Evolutionary conservation across 805 yeast genomes (phyloP), one percentile per base, ranked within the genome.

Genomic region (Saccharomycopsis sp.): DNA sequence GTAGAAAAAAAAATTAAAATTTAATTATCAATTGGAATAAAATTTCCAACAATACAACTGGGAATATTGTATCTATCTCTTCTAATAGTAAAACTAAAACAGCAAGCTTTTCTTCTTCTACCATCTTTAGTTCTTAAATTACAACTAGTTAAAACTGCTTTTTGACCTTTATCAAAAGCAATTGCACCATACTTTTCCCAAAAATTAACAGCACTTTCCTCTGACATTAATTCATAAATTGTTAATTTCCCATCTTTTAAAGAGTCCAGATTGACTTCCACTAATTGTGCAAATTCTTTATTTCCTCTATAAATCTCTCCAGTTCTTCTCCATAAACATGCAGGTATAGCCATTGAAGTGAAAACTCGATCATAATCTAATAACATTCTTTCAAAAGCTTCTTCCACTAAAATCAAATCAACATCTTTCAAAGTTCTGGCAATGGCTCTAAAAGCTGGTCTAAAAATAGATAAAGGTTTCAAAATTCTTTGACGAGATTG

Each of bases 171-270:
- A 53, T 89, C 96, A 61, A 89, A 88, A 3, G 97, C 96, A 53
- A 88, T 84, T 3, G 94, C 87, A 2, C 96, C 96, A 54, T 88
- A 89, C 56, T 88, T 88, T 54, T 89, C 97, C 97, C 97, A 89
- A 56, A 86, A 89, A 52, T 86, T 88, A 15, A 89, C 96, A 21
- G 96, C 94, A 53, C 95, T 82, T 51, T 88, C 96, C 57, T 88
- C 96, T 37, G 87, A 79, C 95, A 89, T 82, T 47, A 89, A 63
- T 61, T 89, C 96, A 60, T 88, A 88, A 34, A 89, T 85, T 1
- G 96, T 92, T 49, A 87, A 62, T 51, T 80, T 83, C 9, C 97
- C 97, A 57, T 89, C 95, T 48, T 92, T 76, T 53, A 89, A 62
- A 55, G 87, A 95, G 55, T 88, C 96, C 1, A 89, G 85, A 21